A percentile compares a stretch with the other conserved stretches of the same genome.
These are phyloP conservation scores for Beauveria caledonica DNA, from an alignment of 2,329 filamentous ascomycete genomes.

Conservation along the genomic window DNA sequence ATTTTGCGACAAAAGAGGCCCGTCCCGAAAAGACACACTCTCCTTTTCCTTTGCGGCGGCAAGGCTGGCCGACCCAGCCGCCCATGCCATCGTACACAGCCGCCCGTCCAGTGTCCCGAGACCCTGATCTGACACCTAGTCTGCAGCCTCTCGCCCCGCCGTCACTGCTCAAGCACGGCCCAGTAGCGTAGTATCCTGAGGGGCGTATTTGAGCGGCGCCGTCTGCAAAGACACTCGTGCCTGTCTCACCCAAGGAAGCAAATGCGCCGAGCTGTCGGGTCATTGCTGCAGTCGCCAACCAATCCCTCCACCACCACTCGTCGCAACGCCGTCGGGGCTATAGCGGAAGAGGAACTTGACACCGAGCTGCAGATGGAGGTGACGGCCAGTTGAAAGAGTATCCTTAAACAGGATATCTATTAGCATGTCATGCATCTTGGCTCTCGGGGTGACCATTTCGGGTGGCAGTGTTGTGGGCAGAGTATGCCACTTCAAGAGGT, in stretches of 20 bases:
- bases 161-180: background rate
- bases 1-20: background rate
- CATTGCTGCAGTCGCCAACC: background rate
- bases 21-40: background rate
- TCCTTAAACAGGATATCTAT: background rate
- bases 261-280: background rate
- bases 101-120: background rate
- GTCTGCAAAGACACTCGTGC: background rate
- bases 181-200: background rate
- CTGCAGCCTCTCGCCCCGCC: slow-evolving; percentile 3
- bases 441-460: background rate
- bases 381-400: no score
- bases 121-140: background rate
- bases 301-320: background rate
- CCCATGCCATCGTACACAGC: background rate
- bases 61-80: background rate
- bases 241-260: background rate
- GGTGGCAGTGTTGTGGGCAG: background rate
- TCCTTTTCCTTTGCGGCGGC: background rate
- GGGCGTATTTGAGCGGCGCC: background rate
- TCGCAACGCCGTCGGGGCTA: no score
- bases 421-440: background rate
- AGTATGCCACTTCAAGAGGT: background rate
- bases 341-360: background rate
- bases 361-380: background rate